Conservation (phyloP, 345 rosid species). For the Melaleuca quinquenervia region DNA sequence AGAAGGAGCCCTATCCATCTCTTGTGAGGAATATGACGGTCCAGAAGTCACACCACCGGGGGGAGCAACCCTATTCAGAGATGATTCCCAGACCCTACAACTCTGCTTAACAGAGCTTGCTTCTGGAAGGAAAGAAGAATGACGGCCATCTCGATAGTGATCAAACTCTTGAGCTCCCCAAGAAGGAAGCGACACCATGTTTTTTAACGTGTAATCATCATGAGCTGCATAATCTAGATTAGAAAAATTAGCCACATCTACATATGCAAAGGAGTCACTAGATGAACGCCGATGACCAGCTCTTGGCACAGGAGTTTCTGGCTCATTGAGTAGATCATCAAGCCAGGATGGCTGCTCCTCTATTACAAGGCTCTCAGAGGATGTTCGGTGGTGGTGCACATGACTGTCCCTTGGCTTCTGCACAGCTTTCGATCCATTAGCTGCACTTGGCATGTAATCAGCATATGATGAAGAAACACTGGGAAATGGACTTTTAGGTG, state of each 20-base stretch:
- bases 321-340: slow-evolving; percentile 97
- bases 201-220: slow-evolving; percentile 45
- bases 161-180: slow-evolving; percentile 68
- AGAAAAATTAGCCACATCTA: slow-evolving; percentile 52
- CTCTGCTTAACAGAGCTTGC: slow-evolving; percentile 35
- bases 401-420: slow-evolving; percentile 61
- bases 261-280: slow-evolving; percentile 88
- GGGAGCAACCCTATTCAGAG: slow-evolving; percentile 24
- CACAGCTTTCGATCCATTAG: slow-evolving; percentile 50
- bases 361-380: slow-evolving; percentile 69
- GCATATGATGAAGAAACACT: slow-evolving; percentile 47
- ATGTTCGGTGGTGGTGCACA: slow-evolving; percentile 72
- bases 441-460: slow-evolving; percentile 49
- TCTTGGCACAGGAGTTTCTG: slow-evolving; percentile 80
- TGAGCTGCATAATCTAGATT: slow-evolving; percentile 48
- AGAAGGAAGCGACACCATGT: slow-evolving; percentile 25
- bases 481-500: slow-evolving; percentile 92
- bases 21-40: slow-evolving; percentile 33
- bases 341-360: slow-evolving; percentile 99
- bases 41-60: slow-evolving; percentile 45
- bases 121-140: slow-evolving; percentile 34
- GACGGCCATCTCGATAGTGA: slow-evolving; percentile 39
- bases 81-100: slow-evolving; percentile 39
- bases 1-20: slow-evolving; percentile 31
- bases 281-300: slow-evolving; percentile 97